phyloP scores from a whole-genome alignment of 192 early-diverging fungal species.

The Backusella tuberculispora region DNA sequence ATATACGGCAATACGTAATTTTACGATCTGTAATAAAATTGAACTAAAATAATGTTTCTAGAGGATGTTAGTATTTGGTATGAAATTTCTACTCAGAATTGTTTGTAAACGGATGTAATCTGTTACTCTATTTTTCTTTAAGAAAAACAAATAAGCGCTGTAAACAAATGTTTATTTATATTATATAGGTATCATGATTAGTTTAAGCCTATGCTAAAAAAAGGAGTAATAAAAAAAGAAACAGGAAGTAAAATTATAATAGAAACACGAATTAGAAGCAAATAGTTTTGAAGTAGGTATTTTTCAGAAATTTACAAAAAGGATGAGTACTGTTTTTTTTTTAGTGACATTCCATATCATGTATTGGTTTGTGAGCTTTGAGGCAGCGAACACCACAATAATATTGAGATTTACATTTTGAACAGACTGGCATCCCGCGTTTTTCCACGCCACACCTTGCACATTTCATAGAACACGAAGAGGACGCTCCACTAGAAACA shows the following conservation, averaged over 20 bases:
- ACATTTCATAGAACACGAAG: conserved; percentile 19
- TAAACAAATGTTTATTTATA: conserved; percentile 18
- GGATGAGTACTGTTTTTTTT: background rate
- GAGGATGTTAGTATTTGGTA: background rate
- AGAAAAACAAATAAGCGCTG: conserved; percentile 13
- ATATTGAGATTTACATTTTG: conserved; percentile 33
- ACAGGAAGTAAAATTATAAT: conserved; percentile 8
- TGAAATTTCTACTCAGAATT: background rate
- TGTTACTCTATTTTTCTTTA: conserved; percentile 10
- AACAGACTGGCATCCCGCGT: conserved; percentile 38
- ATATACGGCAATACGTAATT: background rate
- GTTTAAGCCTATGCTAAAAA: background rate
- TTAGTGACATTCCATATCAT: conserved; percentile 23
- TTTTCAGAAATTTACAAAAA: conserved; percentile 17
- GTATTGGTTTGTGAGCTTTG: conserved; percentile 25
- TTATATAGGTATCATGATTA: background rate
- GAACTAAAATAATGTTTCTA: background rate
- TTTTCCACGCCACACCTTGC: conserved; percentile 38
- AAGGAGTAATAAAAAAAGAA: background rate
- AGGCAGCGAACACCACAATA: conserved; percentile 36
- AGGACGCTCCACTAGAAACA: conserved; percentile 15
- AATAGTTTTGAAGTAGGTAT: conserved; percentile 13
- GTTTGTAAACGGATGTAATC: background rate
- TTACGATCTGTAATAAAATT: background rate
- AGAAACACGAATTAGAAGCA: background rate